Evolutionary conservation across 768 basidiomycete genomes (phyloP).

Genomic region (Amanita phalloides): DNA sequence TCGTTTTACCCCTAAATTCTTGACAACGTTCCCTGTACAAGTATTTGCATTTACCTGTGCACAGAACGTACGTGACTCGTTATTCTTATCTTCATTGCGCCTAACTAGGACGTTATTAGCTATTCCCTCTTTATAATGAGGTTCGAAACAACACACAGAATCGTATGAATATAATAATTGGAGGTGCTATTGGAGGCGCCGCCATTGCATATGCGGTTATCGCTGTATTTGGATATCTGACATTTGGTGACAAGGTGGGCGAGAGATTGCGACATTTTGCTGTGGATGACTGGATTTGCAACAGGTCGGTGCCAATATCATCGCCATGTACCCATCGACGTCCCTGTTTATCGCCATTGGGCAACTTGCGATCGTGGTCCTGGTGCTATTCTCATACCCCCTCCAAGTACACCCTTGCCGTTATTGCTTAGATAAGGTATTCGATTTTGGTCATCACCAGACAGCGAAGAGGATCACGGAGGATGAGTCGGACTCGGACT

Average conservation of each 20-base stretch:
- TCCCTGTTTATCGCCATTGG: slow-evolving; percentile 90
- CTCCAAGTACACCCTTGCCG: slow-evolving; percentile 92
- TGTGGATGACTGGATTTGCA: slow-evolving; percentile 1
- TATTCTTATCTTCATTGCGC: neutral
- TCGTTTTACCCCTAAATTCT: slow-evolving; percentile 66
- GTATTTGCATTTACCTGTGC: slow-evolving; percentile 90
- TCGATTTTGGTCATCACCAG: slow-evolving; percentile 31
- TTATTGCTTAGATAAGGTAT: slow-evolving; percentile 87
- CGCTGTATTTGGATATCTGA: slow-evolving; percentile 82
- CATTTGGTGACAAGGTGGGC: slow-evolving; percentile 77
- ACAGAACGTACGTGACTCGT: slow-evolving; percentile 60
- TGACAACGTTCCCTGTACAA: slow-evolving; percentile 87
- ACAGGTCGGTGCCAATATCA: slow-evolving; percentile 84
- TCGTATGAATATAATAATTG: slow-evolving; percentile 83
- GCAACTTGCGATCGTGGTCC: slow-evolving; percentile 82
- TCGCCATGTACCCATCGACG: slow-evolving; percentile 88
- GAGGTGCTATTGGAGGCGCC: slow-evolving; percentile 77
- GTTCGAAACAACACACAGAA: slow-evolving; percentile 68
- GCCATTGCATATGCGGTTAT: slow-evolving; percentile 83
- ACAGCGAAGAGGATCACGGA: slow-evolving; percentile 18
- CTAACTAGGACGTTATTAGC: slow-evolving; percentile 26
- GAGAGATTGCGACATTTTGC: neutral
- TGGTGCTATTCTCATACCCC: slow-evolving; percentile 91
- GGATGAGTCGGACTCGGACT: slow-evolving; percentile 23
- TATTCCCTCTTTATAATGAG: slow-evolving; percentile 94